A percentile compares a stretch with the other conserved stretches of the same genome.
Evolutionary conservation across 805 yeast species (phyloP).

Genomic region (Metschnikowia cerradonensis): DNA sequence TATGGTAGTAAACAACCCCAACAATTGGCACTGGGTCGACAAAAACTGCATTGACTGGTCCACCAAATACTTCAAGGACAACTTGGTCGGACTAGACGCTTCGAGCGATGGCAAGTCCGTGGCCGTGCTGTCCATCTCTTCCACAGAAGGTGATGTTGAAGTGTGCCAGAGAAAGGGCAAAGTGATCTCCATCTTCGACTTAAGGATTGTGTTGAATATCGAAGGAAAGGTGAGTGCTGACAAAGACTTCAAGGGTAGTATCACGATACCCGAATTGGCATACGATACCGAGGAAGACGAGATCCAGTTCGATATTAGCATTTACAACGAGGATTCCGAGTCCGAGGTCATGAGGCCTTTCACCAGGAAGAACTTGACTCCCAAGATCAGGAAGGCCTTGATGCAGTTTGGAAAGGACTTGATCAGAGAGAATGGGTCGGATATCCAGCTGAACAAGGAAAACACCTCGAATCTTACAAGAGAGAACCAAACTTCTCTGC

Average conservation of each 20-base stretch:
- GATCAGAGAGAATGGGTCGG: conserved; percentile 71
- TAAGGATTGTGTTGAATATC: conserved; percentile 61
- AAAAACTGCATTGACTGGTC: conserved; percentile 96
- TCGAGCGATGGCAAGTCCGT: conserved; percentile 28
- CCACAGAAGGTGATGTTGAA: conserved; percentile 92
- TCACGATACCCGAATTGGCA: conserved; percentile 86
- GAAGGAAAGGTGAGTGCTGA: conserved; percentile 36
- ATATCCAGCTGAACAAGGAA: conserved; percentile 70
- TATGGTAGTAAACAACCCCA: conserved; percentile 96
- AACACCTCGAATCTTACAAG: conserved; percentile 40
- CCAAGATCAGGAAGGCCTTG: conserved; percentile 60
- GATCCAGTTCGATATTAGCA: conserved; percentile 74
- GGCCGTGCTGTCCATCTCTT: conserved; percentile 43
- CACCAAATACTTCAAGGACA: conserved; percentile 62
- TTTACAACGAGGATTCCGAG: conserved; percentile 49
- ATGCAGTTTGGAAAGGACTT: conserved; percentile 72
- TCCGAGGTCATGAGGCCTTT: conserved; percentile 51
- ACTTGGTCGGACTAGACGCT: conserved; percentile 49
- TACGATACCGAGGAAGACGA: conserved; percentile 87
- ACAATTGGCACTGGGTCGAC: conserved; percentile 99
- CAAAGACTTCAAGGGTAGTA: conserved; percentile 57
- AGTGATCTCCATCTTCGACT: conserved; percentile 85
- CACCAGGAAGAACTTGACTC: conserved; percentile 53
- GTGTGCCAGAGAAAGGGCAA: conserved; percentile 97
- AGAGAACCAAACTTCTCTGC: conserved; percentile 42